Conservation (phyloP, 1,284 basidiomycete genomes). For the Afroboletus lepidellus region DNA sequence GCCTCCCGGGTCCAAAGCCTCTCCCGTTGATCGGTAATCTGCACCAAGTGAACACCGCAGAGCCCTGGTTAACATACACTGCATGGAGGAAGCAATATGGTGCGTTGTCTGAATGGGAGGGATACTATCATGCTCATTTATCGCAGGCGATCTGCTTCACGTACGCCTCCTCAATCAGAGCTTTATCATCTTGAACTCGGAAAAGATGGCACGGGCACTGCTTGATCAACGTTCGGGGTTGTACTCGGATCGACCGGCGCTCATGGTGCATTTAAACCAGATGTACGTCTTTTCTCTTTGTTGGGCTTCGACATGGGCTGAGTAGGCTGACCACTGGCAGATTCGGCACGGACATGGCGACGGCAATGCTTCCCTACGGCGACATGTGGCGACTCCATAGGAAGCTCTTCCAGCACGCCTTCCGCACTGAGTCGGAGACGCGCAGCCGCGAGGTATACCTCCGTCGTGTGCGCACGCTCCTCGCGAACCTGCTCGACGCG, state of each 20-base stretch:
- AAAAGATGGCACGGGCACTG: slow-evolving; percentile 17
- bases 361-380: slow-evolving; percentile 26
- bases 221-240: slow-evolving; percentile 20
- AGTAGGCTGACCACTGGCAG: slow-evolving; percentile 4
- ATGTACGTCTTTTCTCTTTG: background rate
- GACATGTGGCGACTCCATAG: slow-evolving; percentile 25
- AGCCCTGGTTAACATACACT: background rate
- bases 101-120: background rate
- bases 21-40: background rate
- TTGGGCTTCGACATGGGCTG: background rate
- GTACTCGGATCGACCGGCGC: slow-evolving; percentile 26
- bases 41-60: background rate
- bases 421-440: slow-evolving; percentile 18
- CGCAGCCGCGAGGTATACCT: slow-evolving; percentile 18
- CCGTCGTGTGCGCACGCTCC: slow-evolving; percentile 16
- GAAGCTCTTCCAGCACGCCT: slow-evolving; percentile 28
- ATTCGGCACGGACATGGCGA: slow-evolving; percentile 25
- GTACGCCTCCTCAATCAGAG: slow-evolving; percentile 22
- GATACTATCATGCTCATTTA: background rate
- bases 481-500: slow-evolving; percentile 22
- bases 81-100: background rate
- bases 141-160: slow-evolving; percentile 23
- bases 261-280: background rate
- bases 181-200: slow-evolving; percentile 18
- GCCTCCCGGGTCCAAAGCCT: background rate